Base-by-base conservation (phyloP, 2,329 filamentous ascomycete species). In the Colletotrichum lentis region DNA sequence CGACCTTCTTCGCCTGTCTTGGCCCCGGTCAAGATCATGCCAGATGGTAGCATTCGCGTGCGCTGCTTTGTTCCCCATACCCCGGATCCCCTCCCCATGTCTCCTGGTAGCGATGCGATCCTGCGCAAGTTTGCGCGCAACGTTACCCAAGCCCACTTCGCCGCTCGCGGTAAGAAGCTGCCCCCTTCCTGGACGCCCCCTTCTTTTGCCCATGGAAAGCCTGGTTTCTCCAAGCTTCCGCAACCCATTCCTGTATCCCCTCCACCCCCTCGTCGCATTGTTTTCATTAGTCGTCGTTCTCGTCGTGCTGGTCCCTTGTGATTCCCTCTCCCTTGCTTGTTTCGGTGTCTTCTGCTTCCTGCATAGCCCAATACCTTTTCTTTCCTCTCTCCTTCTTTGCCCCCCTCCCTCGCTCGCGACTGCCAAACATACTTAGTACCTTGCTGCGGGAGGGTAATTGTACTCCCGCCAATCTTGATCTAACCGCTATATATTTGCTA, bases 361-460 rank as follows among this genome's bases (percentile, higher is more conserved):
- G 12, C n/a, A 0, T 12, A 2, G 10, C 10, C 8, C 11, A 20
- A 20, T 11, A 3, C 43, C 22, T 20, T n/a, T 18, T 14, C 24
- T 56, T 27, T 37, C 37, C 20, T n/a, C 7, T 37, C 39, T 20
- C 14, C 20, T 59, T 43, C 22, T 8, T 37, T 16, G 1, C 35
- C n/a, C 44, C 8, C 16, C 20, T 14, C 31, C 47, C 44, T 31
- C 31, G 12, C 27, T 18, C 39, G 22, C 22, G 49, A 35, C 46
- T 39, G 20, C 22, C 10, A 18, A 60, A 22, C 16, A 20, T 41
- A 7, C 41, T 52, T 39, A 35, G 46, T 60, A 35, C 16, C 35
- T 43, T 22, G 37, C 41, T 52, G 37, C 35, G 46, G 35, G 57
- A 60, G 35, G 57, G 46, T 60, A 18, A 43, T 60, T 52, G 57